Base-by-base conservation (phyloP, 768 basidiomycete species). In the Epithele typhae region DNA sequence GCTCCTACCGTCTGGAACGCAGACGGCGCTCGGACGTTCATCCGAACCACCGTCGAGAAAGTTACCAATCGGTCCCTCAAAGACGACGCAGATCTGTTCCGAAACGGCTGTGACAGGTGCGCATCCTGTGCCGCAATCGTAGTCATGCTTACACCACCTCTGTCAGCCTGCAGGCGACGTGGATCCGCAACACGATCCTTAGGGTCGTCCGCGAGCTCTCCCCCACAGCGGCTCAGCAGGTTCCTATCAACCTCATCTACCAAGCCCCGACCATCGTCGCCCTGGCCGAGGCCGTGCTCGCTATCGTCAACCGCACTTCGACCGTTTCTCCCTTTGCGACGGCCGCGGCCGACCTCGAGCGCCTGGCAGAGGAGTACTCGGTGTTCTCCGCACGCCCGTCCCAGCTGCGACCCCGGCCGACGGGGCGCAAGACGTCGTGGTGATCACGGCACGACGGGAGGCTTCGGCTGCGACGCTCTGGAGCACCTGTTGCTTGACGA, bases 41-140 rank as follows among this genome's bases (percentile, higher is more conserved):
- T 73, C 10, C 59, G 64, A 10, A 49, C 49, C n/a, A 64, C 66
- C 5, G 64, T 76, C n/a, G 40, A 55, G 17, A 64, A 61, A 25
- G 63, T 74, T 9, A 40, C 74, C 49, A 34, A 43, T 3, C 46
- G 48, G 2, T 30, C 46, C 0, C 39, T 69, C n/a, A 39, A 46
- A 5, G 71, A 73, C 46, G 54, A 61, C 5, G 69, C 64, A 17
- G 68, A 72, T 37, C 49, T 74, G 21, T 72, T 73, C 48, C 62
- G 68, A 35, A 48, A 61, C 27, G 72, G 72, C 3, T 69, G 69
- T 37, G 69, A 73, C 45, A 71, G 69, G 68, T 71, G 40, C 8
- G n/a, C 3, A 5, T 19, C 5, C 18, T 25, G 14, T 12, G 4
- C 19, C 15, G 10, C n/a, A n/a, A 15, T 4, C 11, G 12, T 9